These are phyloP conservation scores for Fraxinus quadrangulata DNA, from an alignment of 257 asterid species.

Conservation along the genomic window DNA sequence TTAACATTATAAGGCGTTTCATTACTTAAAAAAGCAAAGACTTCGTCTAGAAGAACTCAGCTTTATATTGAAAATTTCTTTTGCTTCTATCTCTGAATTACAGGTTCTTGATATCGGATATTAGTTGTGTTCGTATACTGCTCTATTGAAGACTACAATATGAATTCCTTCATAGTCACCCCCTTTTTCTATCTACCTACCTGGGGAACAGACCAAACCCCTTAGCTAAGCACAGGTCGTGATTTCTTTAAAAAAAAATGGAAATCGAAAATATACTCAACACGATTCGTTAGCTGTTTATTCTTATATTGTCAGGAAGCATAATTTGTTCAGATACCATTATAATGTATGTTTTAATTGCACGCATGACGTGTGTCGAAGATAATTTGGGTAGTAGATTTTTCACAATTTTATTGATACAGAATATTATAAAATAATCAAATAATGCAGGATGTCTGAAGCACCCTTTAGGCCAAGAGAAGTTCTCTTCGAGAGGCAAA, in stretches of 20 bases:
- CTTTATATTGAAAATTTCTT: neutral
- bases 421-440: neutral
- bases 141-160: neutral
- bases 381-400: neutral
- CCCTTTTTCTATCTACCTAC: neutral
- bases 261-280: neutral
- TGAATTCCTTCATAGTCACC: neutral
- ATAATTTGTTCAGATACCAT: neutral
- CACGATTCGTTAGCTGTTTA: neutral
- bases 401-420: neutral
- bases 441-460: slow-evolving; percentile 31
- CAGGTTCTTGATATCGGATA: neutral
- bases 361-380: neutral
- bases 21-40: neutral
- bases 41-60: neutral
- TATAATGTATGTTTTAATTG: neutral
- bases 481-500: slow-evolving; percentile 28
- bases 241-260: neutral
- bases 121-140: neutral
- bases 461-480: slow-evolving; percentile 35
- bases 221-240: neutral
- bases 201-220: neutral
- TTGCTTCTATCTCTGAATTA: neutral
- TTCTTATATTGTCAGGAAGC: neutral
- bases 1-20: neutral